phyloP scores from a whole-genome alignment of 306 rosid genomes.

The Quercus alba region DNA sequence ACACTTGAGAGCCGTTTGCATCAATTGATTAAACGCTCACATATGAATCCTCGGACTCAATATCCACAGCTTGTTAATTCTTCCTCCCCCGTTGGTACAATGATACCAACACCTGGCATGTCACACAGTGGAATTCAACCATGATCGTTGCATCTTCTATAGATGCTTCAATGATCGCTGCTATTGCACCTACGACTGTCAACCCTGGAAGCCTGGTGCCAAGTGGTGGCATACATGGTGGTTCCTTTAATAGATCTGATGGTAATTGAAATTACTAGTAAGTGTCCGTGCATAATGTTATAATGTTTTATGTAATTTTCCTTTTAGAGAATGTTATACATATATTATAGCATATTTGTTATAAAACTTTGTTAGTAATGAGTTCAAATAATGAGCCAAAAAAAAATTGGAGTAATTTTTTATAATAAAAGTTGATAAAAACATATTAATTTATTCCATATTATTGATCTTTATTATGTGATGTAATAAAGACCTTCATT shows the following conservation, averaged over 20 bases:
- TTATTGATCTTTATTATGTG: too few relatives aligned
- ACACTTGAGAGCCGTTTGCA: slow-evolving; percentile 75
- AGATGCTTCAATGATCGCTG: slow-evolving; percentile 56
- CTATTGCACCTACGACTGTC: slow-evolving; percentile 54
- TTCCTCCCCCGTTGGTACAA: slow-evolving; percentile 59
- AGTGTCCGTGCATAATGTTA: too few relatives aligned
- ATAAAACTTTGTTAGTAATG: too few relatives aligned
- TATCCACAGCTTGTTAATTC: slow-evolving; percentile 61
- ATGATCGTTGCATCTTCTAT: slow-evolving; percentile 57
- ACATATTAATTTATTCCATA: too few relatives aligned
- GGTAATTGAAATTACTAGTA: slow-evolving; percentile 33
- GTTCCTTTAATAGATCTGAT: slow-evolving; percentile 60
- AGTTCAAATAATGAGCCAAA: too few relatives aligned
- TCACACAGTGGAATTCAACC: slow-evolving; percentile 64
- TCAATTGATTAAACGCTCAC: slow-evolving; percentile 31
- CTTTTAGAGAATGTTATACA: too few relatives aligned
- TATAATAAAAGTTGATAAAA: too few relatives aligned
- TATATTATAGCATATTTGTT: too few relatives aligned
- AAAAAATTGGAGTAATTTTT: too few relatives aligned
- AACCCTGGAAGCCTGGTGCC: slow-evolving; percentile 65
- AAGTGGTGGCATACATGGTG: slow-evolving; percentile 54
- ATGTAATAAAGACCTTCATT: too few relatives aligned
- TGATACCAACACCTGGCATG: slow-evolving; percentile 99
- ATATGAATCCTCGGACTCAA: slow-evolving; percentile 48
- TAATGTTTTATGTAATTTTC: too few relatives aligned